Evolutionary conservation across 208 protist genomes (phyloP).

Genomic region (Wallacemonas rigidus): DNA sequence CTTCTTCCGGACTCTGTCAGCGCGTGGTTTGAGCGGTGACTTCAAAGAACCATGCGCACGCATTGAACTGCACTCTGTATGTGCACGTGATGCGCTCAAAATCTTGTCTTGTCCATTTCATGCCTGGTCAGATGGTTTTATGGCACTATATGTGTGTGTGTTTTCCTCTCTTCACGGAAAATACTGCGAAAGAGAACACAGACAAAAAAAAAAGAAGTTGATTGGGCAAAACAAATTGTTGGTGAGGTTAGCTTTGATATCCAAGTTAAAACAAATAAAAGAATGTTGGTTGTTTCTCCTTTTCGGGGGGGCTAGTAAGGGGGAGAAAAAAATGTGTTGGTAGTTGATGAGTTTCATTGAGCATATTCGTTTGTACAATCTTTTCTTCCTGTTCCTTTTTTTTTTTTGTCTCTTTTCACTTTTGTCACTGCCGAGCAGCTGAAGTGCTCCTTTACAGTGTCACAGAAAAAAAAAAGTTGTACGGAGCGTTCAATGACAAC

Average conservation of each 20-base stretch:
- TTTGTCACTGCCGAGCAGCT: slow-evolving; percentile 1
- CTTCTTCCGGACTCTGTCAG: too few relatives aligned
- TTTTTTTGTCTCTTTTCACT: slow-evolving; percentile 6
- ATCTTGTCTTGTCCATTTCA: too few relatives aligned
- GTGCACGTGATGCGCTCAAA: too few relatives aligned
- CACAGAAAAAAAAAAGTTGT: slow-evolving; percentile 5
- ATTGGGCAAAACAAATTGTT: neutral
- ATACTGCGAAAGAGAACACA: too few relatives aligned
- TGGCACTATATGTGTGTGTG: too few relatives aligned
- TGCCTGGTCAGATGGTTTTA: too few relatives aligned
- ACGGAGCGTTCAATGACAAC: neutral
- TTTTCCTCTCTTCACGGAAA: too few relatives aligned
- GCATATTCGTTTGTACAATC: neutral
- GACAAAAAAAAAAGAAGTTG: neutral
- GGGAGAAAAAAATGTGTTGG: neutral
- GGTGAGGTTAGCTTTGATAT: too few relatives aligned
- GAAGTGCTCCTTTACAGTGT: slow-evolving; percentile 16
- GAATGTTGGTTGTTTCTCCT: neutral
- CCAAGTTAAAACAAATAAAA: neutral
- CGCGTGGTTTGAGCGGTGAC: too few relatives aligned
- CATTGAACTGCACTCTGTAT: too few relatives aligned
- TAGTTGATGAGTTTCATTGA: neutral
- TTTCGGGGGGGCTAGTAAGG: neutral
- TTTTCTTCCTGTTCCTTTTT: neutral
- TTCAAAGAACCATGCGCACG: too few relatives aligned